Evolutionary conservation across 441 rosid genomes (phyloP), one percentile per base, ranked within the genome.

Genomic region (Heliophila coronopifolia): DNA sequence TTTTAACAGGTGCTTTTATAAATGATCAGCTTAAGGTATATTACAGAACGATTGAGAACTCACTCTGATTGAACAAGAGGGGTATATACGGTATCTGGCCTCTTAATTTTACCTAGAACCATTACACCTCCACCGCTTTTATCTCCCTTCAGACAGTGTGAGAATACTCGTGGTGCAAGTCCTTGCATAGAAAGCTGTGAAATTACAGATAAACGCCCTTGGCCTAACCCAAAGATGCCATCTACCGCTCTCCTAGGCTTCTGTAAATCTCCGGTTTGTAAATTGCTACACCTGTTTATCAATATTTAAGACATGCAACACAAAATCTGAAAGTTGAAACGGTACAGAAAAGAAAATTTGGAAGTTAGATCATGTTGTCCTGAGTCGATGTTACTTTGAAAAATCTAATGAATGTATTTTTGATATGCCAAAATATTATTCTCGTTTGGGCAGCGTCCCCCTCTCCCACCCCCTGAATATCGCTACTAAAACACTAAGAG

Each of bases 161-260:
- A 79, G 79, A 86, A 86, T 2, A 66, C 84, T 38, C 71, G 68
- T 9, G 96, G 94, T 6, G 91, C 62, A 26, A 79, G 34, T 22
- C 88, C 86, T 35, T 81, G 84, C 10, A 70, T 62, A 66, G 96
- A 74, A 37, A 87, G 74, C 52, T 87, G 96, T 18, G 94, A 87
- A 68, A 87, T 49, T 12, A 84, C 78, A 15, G 96, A 84, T 73
- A 84, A 63, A 27, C 59, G 49, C 50, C 73, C 78, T 51, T 73
- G 91, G 51, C 96, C 96, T 33, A 87, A 78, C 24, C 96, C 96
- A 54, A 87, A 77, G 34, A 81, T 84, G 34, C 96, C 96, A 60
- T 82, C 90, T 6, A 87, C 83, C 57, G 90, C 86, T 72, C 80
- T 75, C 14, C 75, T 82, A 10, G 96, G 68, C 43, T 71, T 84